Conservation (phyloP, 1,284 basidiomycete genomes). For the Ganoderma resinaceum region DNA sequence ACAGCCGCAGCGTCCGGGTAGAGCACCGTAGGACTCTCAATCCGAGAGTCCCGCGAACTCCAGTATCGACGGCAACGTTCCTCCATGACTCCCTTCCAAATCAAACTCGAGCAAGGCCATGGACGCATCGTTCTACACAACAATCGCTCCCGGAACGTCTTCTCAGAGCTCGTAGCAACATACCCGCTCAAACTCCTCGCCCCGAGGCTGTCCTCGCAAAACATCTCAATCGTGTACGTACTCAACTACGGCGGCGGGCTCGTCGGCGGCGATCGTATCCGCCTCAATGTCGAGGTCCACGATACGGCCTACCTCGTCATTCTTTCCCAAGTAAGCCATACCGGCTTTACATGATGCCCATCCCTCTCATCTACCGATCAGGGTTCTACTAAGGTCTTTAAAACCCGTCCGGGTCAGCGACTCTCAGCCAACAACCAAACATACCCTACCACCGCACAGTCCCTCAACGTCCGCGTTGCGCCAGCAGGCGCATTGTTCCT, state of each 20-base stretch:
- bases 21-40: no score
- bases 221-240: conserved; percentile 79
- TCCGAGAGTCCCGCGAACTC: no score
- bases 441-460: conserved; percentile 48
- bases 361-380: conserved; percentile 41
- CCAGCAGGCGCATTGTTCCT: conserved; percentile 70
- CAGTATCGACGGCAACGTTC: conserved; percentile 2
- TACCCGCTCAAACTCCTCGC: conserved; percentile 94
- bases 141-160: conserved; percentile 63
- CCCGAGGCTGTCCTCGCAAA: conserved; percentile 57
- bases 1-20: no score
- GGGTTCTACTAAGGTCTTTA: conserved; percentile 97
- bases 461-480: conserved; percentile 62
- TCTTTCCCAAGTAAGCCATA: conserved; percentile 78
- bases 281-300: conserved; percentile 70
- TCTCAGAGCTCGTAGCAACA: conserved; percentile 80
- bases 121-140: conserved; percentile 61
- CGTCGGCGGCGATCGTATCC: conserved; percentile 85
- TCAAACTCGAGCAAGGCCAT: conserved; percentile 24
- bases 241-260: conserved; percentile 94
- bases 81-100: conserved; percentile 15
- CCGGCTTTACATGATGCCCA: background rate
- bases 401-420: conserved; percentile 61
- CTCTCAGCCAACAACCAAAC: conserved; percentile 29
- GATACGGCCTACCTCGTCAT: conserved; percentile 65